Base-by-base conservation (phyloP, 1,284 basidiomycete genomes). In the Heterobasidion annosum region DNA sequence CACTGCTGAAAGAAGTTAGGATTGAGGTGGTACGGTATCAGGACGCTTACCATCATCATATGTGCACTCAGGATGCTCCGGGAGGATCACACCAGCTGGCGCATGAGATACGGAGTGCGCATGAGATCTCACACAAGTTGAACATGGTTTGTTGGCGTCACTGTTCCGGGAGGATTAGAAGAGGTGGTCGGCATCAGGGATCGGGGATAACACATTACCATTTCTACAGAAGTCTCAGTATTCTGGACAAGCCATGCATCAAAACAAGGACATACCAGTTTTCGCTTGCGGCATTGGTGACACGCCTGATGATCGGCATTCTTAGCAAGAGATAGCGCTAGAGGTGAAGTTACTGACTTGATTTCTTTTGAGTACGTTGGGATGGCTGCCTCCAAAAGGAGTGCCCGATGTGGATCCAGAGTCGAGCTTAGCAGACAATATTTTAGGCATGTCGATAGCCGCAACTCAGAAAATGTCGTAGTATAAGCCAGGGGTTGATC, bases 271-370 rank as follows among this genome's bases (percentile, higher is more conserved):
- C 83, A 70, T 63, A 87, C 86, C 70, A 88, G 66, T 68, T 88
- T 88, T 56, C 86, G 76, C 59, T 78, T 73, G 44, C 86, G 82
- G 64, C 85, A 88, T 72, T 88, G 71, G 58, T 71, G 72, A 56
- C 67, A 69, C 2, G 71, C 69, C 68, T 71, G 46, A 35, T n/a
- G 16, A 34, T 42, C 3, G 46, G 15, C 7, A 48, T 19, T 18
- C 19, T 33, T 15, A 33, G 32, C 13, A 40, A 12, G 6, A 10
- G 37, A 40, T n/a, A 40, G n/a, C 2, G 3, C 2, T 40, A n/a
- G n/a, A 40, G 37, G 37, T 40, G 37, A 40, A 40, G 37, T 6
- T 16, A 54, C 66, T 45, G 51, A 78, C 81, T 67, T 83, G 81
- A 59, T 83, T 83, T 59, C 81, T 70, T 64, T 81, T 83, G 51